Conservation (phyloP, 2,329 filamentous ascomycete genomes). For the Aspergillus ustus region DNA sequence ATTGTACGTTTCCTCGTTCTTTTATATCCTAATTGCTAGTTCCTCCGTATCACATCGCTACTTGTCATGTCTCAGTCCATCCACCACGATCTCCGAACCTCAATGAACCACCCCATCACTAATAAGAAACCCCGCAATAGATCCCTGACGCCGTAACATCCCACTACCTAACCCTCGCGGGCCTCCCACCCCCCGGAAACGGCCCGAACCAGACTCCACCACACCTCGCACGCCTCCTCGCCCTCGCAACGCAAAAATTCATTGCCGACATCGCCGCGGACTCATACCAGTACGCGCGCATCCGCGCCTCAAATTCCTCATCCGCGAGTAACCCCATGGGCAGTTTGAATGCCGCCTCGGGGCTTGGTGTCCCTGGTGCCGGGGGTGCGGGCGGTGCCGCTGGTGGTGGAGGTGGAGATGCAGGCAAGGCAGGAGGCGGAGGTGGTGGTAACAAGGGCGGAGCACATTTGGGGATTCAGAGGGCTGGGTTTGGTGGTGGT, state of each 20-base stretch:
- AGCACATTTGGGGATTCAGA: constrained; percentile 71
- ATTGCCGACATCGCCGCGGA: constrained; percentile 96
- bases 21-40: not conserved
- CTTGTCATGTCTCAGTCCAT: not conserved
- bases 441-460: constrained; percentile 50
- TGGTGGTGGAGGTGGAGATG: constrained; percentile 49
- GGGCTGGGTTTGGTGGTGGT: constrained; percentile 82
- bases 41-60: not conserved
- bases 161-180: constrained; percentile 96
- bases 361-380: constrained; percentile 52
- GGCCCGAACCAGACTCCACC: constrained; percentile 78
- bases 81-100: not conserved
- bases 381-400: constrained; percentile 60
- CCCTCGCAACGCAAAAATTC: constrained; percentile 98
- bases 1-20: constrained; percentile 66
- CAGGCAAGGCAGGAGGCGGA: constrained; percentile 41
- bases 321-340: constrained; percentile 92
- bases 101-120: not conserved
- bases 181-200: constrained; percentile 82
- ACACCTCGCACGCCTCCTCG: constrained; percentile 87
- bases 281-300: constrained; percentile 96
- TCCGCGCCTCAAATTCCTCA: constrained; percentile 85
- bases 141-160: constrained; percentile 97
- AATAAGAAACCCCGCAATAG: constrained; percentile 50
- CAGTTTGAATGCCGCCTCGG: constrained; percentile 71